These are phyloP conservation scores for Carex parvula DNA, from an alignment of 176 grass and related monocot species.

Conservation along the genomic window DNA sequence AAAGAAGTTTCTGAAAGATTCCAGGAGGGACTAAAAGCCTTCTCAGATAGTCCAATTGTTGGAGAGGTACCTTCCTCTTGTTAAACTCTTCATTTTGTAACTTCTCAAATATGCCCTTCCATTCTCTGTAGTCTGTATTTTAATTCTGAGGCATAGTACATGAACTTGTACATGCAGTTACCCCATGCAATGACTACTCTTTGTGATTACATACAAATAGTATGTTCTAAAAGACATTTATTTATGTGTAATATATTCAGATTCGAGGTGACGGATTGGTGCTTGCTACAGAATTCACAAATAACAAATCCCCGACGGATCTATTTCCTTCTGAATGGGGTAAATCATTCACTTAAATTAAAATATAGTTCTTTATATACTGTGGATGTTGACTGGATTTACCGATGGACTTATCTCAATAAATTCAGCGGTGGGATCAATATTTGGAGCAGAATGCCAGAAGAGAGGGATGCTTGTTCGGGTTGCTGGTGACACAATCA, in stretches of 20 bases:
- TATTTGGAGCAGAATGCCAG: slow-evolving; percentile 83
- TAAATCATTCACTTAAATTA: slow-evolving; percentile 8
- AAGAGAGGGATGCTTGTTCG: slow-evolving; percentile 84
- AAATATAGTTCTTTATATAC: slow-evolving; percentile 10
- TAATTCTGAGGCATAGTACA: not conserved
- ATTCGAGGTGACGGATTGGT: slow-evolving; percentile 81
- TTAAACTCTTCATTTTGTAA: slow-evolving; percentile 18
- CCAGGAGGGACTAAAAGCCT: slow-evolving; percentile 67
- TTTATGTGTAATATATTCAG: slow-evolving; percentile 32
- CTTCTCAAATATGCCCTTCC: not conserved
- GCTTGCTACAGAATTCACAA: slow-evolving; percentile 74
- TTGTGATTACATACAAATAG: not conserved
- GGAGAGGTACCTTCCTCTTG: slow-evolving; percentile 64
- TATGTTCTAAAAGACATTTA: not conserved
- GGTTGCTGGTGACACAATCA: slow-evolving; percentile 81
- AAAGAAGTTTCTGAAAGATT: slow-evolving; percentile 58
- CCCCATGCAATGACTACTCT: not conserved
- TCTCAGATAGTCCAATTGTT: slow-evolving; percentile 75
- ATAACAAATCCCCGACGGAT: slow-evolving; percentile 75
- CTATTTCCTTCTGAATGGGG: slow-evolving; percentile 91
- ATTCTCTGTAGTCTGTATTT: not conserved
- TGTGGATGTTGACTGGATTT: slow-evolving; percentile 22
- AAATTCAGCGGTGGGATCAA: slow-evolving; percentile 76
- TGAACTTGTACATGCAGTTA: not conserved
- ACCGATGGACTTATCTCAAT: not conserved